Evolutionary conservation across 306 rosid species (phyloP), one percentile per base, ranked within the genome.

Genomic region (Fagus crenata): DNA sequence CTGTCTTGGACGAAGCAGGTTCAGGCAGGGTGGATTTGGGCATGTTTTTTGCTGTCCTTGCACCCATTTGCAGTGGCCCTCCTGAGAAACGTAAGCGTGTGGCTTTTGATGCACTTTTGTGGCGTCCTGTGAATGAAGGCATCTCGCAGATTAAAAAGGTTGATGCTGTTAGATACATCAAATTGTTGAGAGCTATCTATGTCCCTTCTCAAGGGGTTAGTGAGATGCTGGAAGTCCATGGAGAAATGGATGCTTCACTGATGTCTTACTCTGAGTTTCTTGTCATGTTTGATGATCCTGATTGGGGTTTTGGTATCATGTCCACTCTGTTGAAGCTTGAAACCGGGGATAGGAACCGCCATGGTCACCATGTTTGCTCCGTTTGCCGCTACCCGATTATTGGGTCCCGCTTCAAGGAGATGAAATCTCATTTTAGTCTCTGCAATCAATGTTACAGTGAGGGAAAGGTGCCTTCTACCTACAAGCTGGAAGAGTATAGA

Each of bases 281-380:
- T 49, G 91, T 84, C 54, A 86, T 92, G 97, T 89, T 96, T 76
- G 91, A 96, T 46, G 98, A 96, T 85, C 81, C 82, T 15, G 99
- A 96, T 85, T 91, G 97, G 98, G 98, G 99, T 67, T 96, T 96
- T 59, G 98, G 98, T 46, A 92, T 96, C 72, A 88, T 96, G 97
- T 84, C 98, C 13, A 89, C 89, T 56, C 78, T 96, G 61, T 64
- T 86, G 79, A 96, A 91, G 89, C 99, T 96, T 43, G 99, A 96
- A 81, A 83, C 84, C 0, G 97, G 98, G 67, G 99, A 96, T 74
- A 88, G 98, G 77, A 92, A 89, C 80, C 93, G 98, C 61, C 97
- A 96, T 53, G 98, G 99, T 31, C 81, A 79, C 75, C 83, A 88
- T 3, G 87, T 89, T 41, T 96, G 99, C 86, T 75, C 91, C 0